These are phyloP conservation scores for Paspalum notatum DNA, from an alignment of 176 grass and related monocot species.

Conservation along the genomic window DNA sequence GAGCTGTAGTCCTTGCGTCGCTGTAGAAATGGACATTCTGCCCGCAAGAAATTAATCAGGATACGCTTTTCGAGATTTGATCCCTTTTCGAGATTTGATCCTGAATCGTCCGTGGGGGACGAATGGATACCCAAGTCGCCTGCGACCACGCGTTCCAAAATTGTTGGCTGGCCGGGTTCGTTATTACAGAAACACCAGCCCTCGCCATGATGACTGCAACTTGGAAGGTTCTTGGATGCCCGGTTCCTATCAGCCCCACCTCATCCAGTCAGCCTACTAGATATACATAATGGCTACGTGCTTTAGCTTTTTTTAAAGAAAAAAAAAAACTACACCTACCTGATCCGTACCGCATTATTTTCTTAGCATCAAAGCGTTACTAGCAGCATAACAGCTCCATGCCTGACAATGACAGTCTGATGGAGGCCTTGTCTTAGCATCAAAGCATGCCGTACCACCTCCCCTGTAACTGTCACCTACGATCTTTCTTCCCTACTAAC, in stretches of 20 bases:
- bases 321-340: neutral
- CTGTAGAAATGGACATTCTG: too few relatives aligned
- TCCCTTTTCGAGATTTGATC: constrained; percentile 1
- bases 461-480: neutral
- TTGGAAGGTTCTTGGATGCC: constrained; percentile 47
- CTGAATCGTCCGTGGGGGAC: neutral
- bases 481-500: constrained; percentile 21
- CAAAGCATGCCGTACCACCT: neutral
- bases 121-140: constrained; percentile 36
- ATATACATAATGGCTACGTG: neutral
- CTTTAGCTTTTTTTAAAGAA: too few relatives aligned
- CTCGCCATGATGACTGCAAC: constrained; percentile 2
- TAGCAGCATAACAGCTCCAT: neutral
- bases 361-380: constrained; percentile 9
- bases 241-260: neutral
- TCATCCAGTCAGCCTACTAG: neutral
- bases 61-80: too few relatives aligned
- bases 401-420: constrained; percentile 12
- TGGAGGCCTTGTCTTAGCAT: neutral
- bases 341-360: neutral
- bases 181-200: neutral
- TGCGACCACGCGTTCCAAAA: neutral
- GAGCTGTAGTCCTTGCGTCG: neutral
- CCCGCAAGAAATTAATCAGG: too few relatives aligned
- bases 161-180: neutral